Evolutionary conservation across 1,284 basidiomycete species (phyloP).

Genomic region (Malassezia equina): DNA sequence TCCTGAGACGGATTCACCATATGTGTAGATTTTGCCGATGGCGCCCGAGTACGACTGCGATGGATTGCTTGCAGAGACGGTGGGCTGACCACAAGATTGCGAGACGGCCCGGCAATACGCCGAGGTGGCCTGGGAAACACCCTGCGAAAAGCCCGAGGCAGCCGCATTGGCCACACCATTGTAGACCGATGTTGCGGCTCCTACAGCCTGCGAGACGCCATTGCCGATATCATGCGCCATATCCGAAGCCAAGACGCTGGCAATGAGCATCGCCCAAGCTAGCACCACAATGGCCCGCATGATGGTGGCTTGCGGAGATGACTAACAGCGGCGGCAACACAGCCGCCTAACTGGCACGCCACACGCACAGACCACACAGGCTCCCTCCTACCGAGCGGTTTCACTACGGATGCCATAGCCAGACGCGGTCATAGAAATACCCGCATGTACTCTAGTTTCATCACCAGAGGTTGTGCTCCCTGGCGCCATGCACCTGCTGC

Average conservation of each 20-base stretch:
- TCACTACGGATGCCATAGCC: neutral
- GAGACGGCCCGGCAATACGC: neutral
- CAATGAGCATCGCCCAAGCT: neutral
- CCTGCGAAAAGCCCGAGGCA: neutral
- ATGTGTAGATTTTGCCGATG: constrained; percentile 11
- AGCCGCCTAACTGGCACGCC: neutral
- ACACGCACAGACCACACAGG: neutral
- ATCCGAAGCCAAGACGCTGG: neutral
- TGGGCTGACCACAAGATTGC: neutral
- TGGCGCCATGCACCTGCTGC: neutral
- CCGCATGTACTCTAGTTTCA: neutral
- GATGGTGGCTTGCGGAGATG: neutral
- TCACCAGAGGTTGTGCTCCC: neutral
- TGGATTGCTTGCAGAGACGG: constrained; percentile 1
- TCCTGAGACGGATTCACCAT: constrained; percentile 4
- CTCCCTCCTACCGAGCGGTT: neutral
- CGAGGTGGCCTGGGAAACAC: neutral
- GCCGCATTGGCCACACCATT: neutral
- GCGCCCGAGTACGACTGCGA: constrained; percentile 9
- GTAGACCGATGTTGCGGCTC: neutral
- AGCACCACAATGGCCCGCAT: neutral
- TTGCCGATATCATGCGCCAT: neutral
- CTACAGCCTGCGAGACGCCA: neutral
- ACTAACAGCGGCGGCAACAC: neutral
- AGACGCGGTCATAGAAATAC: neutral